Base-by-base conservation (phyloP, 805 yeast genomes). In the Yueomyces sinensis region DNA sequence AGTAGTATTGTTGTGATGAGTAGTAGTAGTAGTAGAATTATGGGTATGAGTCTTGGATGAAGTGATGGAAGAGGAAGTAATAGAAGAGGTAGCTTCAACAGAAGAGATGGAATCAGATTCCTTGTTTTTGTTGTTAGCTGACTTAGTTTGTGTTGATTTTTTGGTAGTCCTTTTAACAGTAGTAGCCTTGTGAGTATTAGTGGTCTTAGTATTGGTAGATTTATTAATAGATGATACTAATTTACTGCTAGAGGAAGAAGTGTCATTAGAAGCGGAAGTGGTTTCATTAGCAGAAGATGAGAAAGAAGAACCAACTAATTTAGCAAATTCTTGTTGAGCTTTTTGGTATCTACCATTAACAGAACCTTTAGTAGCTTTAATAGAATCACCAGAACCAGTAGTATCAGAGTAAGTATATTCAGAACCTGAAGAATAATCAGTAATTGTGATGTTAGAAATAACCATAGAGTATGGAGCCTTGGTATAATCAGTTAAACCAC, bases 391-490 rank as follows among this genome's bases (percentile, higher is more conserved):
- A 24, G 54, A 45, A 35, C 87, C 89, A 13, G 72, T 47, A 19
- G 61, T 52, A 45, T 69, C 82, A 35, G 61, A 47, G 49, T 77
- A 78, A 24, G 59, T 45, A 52, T 79, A 79, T 40, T 65, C 62
- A 2, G 61, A 45, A 33, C 87, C 89, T 17, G 74, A 61, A 1
- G 84, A 77, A 50, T 76, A 79, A 56, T 79, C 86, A 17, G 74
- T 62, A n/a, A 82, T 78, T 20, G 65, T 53, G 30, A 83, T 49
- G 4, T 66, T 61, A 48, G 75, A 62, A 43, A 86, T 65, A 43
- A 64, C 49, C 81, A 82, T 78, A 15, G 73, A 49, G 56, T 75
- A 82, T 34, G 91, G 89, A 19, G 74, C 82, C 19, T 69, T 50
- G 4, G 69, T 41, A 49, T 73, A 79, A 50, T 81, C 76, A 13